Percentiles rank a stretch among this genome's conserved stretches.
Evolutionary conservation across 179 eudicot species (phyloP).

Genomic region (Gypsophila paniculata): DNA sequence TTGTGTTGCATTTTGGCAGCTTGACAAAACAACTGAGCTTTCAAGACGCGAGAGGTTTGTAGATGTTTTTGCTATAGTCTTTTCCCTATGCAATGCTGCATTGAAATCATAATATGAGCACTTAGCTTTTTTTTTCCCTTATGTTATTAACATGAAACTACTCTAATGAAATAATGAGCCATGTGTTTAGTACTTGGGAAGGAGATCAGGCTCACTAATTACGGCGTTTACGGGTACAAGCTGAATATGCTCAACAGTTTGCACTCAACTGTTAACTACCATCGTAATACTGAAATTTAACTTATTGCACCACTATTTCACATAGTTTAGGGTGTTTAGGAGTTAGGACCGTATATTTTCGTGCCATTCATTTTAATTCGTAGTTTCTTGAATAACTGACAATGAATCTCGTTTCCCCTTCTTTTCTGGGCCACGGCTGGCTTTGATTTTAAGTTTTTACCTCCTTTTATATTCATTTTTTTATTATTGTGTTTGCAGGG

Average conservation of each 20-base stretch:
- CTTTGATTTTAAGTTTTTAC: conserved; percentile 2
- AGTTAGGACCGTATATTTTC: not conserved
- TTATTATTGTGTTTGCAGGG: conserved; percentile 41
- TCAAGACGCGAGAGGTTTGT: conserved; percentile 86
- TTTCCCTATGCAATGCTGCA: not conserved
- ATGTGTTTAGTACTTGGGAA: too few species aligned
- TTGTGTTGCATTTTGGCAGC: conserved; percentile 38
- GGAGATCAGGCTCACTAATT: too few species aligned
- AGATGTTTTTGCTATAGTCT: conserved; percentile 7
- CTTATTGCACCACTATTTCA: not conserved
- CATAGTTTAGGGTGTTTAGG: not conserved
- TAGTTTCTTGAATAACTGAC: not conserved
- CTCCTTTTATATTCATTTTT: not conserved
- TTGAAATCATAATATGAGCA: not conserved
- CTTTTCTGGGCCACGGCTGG: not conserved
- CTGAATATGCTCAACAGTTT: too few species aligned
- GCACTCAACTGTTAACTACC: too few species aligned
- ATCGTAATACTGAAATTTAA: too few species aligned
- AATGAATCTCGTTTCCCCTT: not conserved
- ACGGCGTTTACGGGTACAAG: too few species aligned
- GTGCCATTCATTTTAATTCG: not conserved
- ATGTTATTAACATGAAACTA: too few species aligned
- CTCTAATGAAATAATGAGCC: too few species aligned
- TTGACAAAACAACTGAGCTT: conserved; percentile 77
- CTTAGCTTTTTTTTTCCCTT: not conserved